These are phyloP conservation scores for Ormosia semicastrata DNA, from an alignment of 306 rosid species.

Conservation along the genomic window DNA sequence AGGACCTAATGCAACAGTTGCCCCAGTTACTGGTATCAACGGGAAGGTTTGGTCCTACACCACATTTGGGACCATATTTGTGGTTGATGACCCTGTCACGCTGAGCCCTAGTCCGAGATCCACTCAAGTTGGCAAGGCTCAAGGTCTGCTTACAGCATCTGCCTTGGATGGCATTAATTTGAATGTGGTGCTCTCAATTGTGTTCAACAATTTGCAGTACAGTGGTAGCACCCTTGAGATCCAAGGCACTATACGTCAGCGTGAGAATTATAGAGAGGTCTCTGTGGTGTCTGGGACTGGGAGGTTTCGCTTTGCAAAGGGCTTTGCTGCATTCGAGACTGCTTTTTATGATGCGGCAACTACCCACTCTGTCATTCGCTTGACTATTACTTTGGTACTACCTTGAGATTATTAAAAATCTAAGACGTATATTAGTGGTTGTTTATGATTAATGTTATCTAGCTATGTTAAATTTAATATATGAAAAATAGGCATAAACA, in stretches of 20 bases:
- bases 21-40: slow-evolving; percentile 9
- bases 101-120: neutral
- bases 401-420: neutral
- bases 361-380: slow-evolving; percentile 18
- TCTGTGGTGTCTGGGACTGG: slow-evolving; percentile 61
- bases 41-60: slow-evolving; percentile 31
- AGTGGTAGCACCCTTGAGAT: slow-evolving; percentile 36
- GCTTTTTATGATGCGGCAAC: slow-evolving; percentile 19
- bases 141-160: neutral
- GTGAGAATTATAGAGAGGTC: slow-evolving; percentile 33
- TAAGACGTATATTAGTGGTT: neutral
- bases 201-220: slow-evolving; percentile 28
- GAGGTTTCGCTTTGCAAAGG: slow-evolving; percentile 43
- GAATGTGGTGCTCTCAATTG: slow-evolving; percentile 25
- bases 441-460: neutral
- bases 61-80: slow-evolving; percentile 41
- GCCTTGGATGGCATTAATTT: slow-evolving; percentile 25
- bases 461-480: neutral
- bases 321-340: slow-evolving; percentile 36
- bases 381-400: slow-evolving; percentile 13
- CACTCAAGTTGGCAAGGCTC: slow-evolving; percentile 28
- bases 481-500: neutral
- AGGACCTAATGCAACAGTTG: slow-evolving; percentile 33
- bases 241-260: slow-evolving; percentile 36
- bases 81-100: slow-evolving; percentile 33